Percentiles rank a stretch among this genome's conserved stretches.
Conservation (phyloP, 129 eudicot species). For the Saussurea involucrata region DNA sequence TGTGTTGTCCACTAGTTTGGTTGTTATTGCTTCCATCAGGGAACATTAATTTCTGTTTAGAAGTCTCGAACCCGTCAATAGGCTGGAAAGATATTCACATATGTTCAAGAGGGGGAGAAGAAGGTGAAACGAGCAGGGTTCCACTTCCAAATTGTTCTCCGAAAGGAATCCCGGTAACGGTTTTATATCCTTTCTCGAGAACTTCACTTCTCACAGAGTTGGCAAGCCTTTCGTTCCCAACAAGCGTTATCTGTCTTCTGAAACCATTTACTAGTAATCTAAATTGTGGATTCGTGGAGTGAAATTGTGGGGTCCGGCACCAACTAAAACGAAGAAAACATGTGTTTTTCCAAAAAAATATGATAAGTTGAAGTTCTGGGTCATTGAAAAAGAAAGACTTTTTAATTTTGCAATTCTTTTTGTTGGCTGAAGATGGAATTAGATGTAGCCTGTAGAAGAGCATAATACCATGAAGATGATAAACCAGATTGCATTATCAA, state of each 20-base stretch:
- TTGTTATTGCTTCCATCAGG: slow-evolving; percentile 52
- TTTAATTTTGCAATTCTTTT: no score
- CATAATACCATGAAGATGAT: no score
- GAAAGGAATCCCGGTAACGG: slow-evolving; percentile 38
- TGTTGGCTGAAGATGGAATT: no score
- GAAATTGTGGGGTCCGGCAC: no score
- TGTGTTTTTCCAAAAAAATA: no score
- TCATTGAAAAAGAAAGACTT: no score
- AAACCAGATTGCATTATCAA: no score
- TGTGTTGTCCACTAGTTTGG: slow-evolving; percentile 44
- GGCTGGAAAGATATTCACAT: slow-evolving; percentile 96
- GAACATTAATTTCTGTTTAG: slow-evolving; percentile 62
- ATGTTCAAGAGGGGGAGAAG: slow-evolving; percentile 92
- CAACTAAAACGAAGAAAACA: no score
- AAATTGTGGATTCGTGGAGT: no score
- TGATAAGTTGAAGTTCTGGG: no score
- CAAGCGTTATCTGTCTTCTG: slow-evolving; percentile 39
- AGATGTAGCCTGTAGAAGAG: no score
- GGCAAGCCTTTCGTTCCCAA: slow-evolving; percentile 39
- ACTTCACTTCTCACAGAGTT: slow-evolving; percentile 37
- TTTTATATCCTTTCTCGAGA: no score
- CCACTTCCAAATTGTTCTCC: slow-evolving; percentile 38
- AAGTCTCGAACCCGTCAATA: slow-evolving; percentile 52
- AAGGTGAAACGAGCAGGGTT: slow-evolving; percentile 46
- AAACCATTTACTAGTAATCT: slow-evolving; percentile 58